A percentile compares a stretch with the other conserved stretches of the same genome.
Evolutionary conservation across 495 filamentous ascomycete species (phyloP).

Genomic region (Penicillium cosmopolitanum): DNA sequence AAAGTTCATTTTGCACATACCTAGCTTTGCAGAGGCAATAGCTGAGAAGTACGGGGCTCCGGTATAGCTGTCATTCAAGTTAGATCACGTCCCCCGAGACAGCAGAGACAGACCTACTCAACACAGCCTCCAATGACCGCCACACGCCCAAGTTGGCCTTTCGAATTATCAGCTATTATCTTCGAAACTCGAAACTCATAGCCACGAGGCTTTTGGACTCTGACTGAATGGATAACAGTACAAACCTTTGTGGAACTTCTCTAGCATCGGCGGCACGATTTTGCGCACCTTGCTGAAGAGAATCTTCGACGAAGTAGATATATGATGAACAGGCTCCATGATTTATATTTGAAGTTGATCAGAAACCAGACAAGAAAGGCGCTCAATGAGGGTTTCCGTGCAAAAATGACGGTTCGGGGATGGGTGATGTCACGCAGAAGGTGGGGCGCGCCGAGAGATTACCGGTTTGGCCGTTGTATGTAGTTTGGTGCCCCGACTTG

Average conservation of each 20-base stretch:
- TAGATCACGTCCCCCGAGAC: slow-evolving; percentile 14
- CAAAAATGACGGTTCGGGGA: slow-evolving; percentile 12
- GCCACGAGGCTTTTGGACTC: background rate
- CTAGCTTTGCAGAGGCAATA: slow-evolving; percentile 87
- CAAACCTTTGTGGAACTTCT: slow-evolving; percentile 94
- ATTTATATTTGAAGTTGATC: slow-evolving; percentile 2
- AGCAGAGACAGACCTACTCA: slow-evolving; percentile 55
- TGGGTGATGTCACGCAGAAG: slow-evolving; percentile 49
- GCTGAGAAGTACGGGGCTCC: slow-evolving; percentile 98
- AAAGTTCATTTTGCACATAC: slow-evolving; percentile 31
- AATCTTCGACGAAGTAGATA: slow-evolving; percentile 65
- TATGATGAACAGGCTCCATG: slow-evolving; percentile 52
- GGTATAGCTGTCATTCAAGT: slow-evolving; percentile 66
- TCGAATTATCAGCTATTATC: background rate
- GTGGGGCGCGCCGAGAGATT: slow-evolving; percentile 32
- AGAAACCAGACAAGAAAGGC: background rate
- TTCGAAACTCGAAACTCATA: background rate
- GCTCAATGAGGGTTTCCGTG: background rate
- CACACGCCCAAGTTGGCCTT: slow-evolving; percentile 89
- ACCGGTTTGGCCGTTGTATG: slow-evolving; percentile 12
- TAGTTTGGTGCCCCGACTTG: too few relatives aligned
- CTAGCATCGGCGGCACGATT: slow-evolving; percentile 92
- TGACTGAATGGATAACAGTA: background rate
- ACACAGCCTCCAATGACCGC: slow-evolving; percentile 94
- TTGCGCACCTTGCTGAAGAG: slow-evolving; percentile 81